Evolutionary conservation across 176 grass and related monocot genomes (phyloP).

Genomic region (Zea mays): DNA sequence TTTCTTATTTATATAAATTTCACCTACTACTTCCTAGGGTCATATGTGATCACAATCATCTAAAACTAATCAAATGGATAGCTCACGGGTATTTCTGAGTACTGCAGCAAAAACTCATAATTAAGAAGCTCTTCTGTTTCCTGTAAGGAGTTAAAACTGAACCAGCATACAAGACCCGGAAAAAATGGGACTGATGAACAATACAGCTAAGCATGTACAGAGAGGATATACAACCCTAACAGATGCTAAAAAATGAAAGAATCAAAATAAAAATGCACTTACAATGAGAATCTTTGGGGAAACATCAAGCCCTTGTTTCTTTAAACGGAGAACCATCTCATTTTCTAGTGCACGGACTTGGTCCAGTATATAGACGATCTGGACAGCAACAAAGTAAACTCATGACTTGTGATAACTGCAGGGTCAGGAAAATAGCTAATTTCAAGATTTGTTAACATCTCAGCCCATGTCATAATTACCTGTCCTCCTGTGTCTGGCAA

Average conservation of each 20-base stretch:
- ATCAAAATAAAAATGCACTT: constrained; percentile 34
- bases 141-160: neutral
- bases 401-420: constrained; percentile 19
- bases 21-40: neutral
- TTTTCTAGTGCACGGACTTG: constrained; percentile 92
- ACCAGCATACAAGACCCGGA: neutral
- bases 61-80: neutral
- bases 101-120: neutral
- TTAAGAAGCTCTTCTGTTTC: neutral
- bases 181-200: constrained; percentile 12
- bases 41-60: neutral
- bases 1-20: neutral
- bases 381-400: constrained; percentile 13
- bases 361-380: constrained; percentile 98
- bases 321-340: constrained; percentile 90
- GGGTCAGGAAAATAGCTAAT: neutral
- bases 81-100: neutral
- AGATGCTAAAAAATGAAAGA: constrained; percentile 18
- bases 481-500: constrained; percentile 98
- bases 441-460: constrained; percentile 15
- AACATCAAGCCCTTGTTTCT: constrained; percentile 81
- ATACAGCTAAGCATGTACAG: constrained; percentile 16
- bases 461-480: constrained; percentile 43
- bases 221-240: constrained; percentile 13
- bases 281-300: constrained; percentile 91